Percentiles rank a stretch among this genome's conserved stretches.
These are phyloP conservation scores for Protomyces inouyei DNA, from an alignment of 1,139 yeast species.

Conservation along the genomic window DNA sequence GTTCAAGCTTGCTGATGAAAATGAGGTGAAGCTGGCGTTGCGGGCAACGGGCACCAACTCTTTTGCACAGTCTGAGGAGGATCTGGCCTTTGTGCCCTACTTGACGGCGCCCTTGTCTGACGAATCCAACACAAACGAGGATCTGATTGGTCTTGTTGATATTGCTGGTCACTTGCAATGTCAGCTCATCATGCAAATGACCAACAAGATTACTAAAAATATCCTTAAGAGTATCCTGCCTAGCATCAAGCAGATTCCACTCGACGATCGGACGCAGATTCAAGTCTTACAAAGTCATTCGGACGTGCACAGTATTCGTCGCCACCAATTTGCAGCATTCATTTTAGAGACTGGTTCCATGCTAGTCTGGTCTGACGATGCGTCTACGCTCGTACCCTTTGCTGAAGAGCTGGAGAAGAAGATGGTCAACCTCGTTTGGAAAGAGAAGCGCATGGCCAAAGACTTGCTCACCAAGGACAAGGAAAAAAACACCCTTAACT, in stretches of 20 bases:
- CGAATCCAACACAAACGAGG: constrained; percentile 14
- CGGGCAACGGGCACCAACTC: constrained; percentile 25
- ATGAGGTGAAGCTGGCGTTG: constrained; percentile 27
- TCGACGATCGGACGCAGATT: constrained; percentile 31
- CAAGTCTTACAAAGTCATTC: constrained; percentile 29
- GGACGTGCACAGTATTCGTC: constrained; percentile 31
- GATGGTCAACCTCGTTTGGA: constrained; percentile 28
- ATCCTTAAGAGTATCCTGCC: constrained; percentile 27
- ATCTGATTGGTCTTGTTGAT: constrained; percentile 28
- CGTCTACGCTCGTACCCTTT: constrained; percentile 25
- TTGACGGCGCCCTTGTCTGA: constrained; percentile 24
- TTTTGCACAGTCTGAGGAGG: constrained; percentile 12
- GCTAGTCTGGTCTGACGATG: constrained; percentile 30
- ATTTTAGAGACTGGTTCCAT: constrained; percentile 23
- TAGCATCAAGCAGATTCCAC: constrained; percentile 28
- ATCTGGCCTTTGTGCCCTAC: constrained; percentile 22
- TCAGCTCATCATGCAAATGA: constrained; percentile 29
- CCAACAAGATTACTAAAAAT: constrained; percentile 29
- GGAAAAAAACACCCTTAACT: neutral
- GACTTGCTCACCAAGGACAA: constrained; percentile 2
- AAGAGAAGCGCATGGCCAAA: constrained; percentile 13
- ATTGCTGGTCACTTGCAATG: constrained; percentile 28
- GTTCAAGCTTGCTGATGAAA: constrained; percentile 29
- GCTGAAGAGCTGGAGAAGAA: constrained; percentile 28
- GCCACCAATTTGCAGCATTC: constrained; percentile 31